A percentile compares a stretch with the other conserved stretches of the same genome.
These are phyloP conservation scores for Aschersonia sp. DNA, from an alignment of 2,329 filamentous ascomycete genomes.

Conservation along the genomic window DNA sequence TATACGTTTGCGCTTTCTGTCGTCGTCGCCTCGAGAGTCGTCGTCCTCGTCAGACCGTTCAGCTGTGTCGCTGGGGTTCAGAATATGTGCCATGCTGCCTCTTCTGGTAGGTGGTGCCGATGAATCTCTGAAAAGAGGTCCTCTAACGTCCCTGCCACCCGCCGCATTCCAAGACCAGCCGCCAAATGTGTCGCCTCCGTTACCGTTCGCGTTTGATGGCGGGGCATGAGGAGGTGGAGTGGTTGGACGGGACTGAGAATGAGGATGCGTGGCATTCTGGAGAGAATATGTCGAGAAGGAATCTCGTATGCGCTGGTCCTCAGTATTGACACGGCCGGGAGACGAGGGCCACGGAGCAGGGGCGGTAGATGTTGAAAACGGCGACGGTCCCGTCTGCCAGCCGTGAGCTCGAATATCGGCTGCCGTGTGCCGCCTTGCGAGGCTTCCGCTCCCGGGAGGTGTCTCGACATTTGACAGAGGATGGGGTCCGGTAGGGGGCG, in stretches of 20 bases:
- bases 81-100: slow-evolving; percentile 48
- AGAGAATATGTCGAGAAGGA: slow-evolving; percentile 41
- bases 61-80: slow-evolving; percentile 44
- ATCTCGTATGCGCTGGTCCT: slow-evolving; percentile 43
- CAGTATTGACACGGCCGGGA: slow-evolving; percentile 31
- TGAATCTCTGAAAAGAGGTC: slow-evolving; percentile 35
- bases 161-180: slow-evolving; percentile 43
- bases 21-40: slow-evolving; percentile 39
- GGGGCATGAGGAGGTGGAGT: slow-evolving; percentile 29
- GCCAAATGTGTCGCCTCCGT: slow-evolving; percentile 30
- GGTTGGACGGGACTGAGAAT: slow-evolving; percentile 35
- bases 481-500: slow-evolving; percentile 51
- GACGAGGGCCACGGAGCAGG: slow-evolving; percentile 40
- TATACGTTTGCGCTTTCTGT: slow-evolving; percentile 48
- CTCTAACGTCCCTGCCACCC: slow-evolving; percentile 31
- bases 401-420: slow-evolving; percentile 88
- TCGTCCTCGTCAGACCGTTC: slow-evolving; percentile 43
- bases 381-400: slow-evolving; percentile 52
- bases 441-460: slow-evolving; percentile 37
- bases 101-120: slow-evolving; percentile 41
- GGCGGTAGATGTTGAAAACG: slow-evolving; percentile 44
- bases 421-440: slow-evolving; percentile 79
- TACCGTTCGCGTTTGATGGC: slow-evolving; percentile 21
- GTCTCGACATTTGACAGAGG: slow-evolving; percentile 48
- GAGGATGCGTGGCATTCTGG: slow-evolving; percentile 24